Percentiles rank a stretch among this genome's conserved stretches.
phyloP scores from a whole-genome alignment of 2,329 filamentous ascomycete genomes.

The Nannizziopsis barbatae region DNA sequence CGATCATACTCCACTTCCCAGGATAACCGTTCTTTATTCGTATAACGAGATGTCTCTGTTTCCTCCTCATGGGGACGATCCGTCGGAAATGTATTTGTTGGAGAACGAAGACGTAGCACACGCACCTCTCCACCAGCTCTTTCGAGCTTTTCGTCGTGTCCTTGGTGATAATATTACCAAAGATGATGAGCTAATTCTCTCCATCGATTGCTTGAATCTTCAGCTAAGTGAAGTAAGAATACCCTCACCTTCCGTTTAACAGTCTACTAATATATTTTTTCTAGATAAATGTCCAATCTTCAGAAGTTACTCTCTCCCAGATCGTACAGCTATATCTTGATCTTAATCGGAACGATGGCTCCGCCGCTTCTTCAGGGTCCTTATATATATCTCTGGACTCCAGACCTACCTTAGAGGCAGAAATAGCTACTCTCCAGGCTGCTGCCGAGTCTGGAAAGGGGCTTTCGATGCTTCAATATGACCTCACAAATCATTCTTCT shows the following conservation, averaged over 20 bases:
- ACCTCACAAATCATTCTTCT: not conserved
- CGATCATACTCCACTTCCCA: conserved; percentile 25
- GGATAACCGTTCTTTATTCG: conserved; percentile 46
- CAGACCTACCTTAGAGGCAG: conserved; percentile 43
- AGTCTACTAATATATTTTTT: conserved; percentile 20
- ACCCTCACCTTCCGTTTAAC: not conserved
- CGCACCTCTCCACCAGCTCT: conserved; percentile 44
- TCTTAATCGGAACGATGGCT: conserved; percentile 49
- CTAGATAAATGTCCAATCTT: conserved; percentile 41
- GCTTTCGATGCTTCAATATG: conserved; percentile 33
- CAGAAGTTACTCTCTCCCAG: conserved; percentile 43
- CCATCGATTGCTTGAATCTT: conserved; percentile 45
- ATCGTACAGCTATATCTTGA: conserved; percentile 50
- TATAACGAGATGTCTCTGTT: conserved; percentile 49
- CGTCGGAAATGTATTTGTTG: conserved; percentile 46
- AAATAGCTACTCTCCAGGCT: conserved; percentile 42
- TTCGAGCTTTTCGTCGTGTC: conserved; percentile 45
- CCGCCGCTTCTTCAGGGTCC: conserved; percentile 39
- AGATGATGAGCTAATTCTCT: conserved; percentile 47
- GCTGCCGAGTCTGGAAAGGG: conserved; percentile 48
- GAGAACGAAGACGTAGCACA: conserved; percentile 46
- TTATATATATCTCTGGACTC: conserved; percentile 48
- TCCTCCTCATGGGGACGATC: conserved; percentile 43
- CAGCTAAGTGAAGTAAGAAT: conserved; percentile 47
- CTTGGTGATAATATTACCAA: conserved; percentile 45